Conservation (phyloP, 306 rosid genomes). For the Leucaena leucocephala region DNA sequence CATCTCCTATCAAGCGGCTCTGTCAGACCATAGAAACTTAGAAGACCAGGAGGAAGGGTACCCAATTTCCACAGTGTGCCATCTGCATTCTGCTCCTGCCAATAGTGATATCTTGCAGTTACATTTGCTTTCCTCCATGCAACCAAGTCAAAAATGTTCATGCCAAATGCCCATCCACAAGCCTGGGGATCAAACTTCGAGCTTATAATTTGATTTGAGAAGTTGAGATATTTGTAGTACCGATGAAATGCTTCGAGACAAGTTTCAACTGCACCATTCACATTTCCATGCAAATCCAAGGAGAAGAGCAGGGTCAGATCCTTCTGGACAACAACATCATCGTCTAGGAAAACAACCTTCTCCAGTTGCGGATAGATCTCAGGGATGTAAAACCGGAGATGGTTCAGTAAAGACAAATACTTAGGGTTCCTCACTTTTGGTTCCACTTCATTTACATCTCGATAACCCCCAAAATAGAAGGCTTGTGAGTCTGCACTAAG, state of each 20-base stretch:
- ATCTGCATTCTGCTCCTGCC: slow-evolving; percentile 90
- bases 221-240: slow-evolving; percentile 90
- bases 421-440: slow-evolving; percentile 75
- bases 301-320: slow-evolving; percentile 96
- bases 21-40: slow-evolving; percentile 87
- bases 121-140: slow-evolving; percentile 93
- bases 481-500: slow-evolving; percentile 60
- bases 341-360: slow-evolving; percentile 95
- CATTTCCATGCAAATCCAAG: slow-evolving; percentile 91
- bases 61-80: slow-evolving; percentile 94
- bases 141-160: slow-evolving; percentile 90
- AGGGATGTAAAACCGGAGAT: slow-evolving; percentile 94
- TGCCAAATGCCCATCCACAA: slow-evolving; percentile 98
- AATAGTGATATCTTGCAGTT: slow-evolving; percentile 82
- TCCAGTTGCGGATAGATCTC: slow-evolving; percentile 97
- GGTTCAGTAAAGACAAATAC: slow-evolving; percentile 71
- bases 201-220: slow-evolving; percentile 85
- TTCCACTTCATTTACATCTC: slow-evolving; percentile 64
- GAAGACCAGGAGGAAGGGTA: slow-evolving; percentile 93
- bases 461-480: slow-evolving; percentile 70
- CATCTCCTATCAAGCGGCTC: slow-evolving; percentile 99
- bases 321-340: slow-evolving; percentile 95
- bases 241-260: slow-evolving; percentile 98
- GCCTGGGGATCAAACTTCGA: slow-evolving; percentile 95
- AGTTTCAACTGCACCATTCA: slow-evolving; percentile 98